Conservation (phyloP, 1,139 yeast genomes). For the Sugiyamaella sp. region DNA sequence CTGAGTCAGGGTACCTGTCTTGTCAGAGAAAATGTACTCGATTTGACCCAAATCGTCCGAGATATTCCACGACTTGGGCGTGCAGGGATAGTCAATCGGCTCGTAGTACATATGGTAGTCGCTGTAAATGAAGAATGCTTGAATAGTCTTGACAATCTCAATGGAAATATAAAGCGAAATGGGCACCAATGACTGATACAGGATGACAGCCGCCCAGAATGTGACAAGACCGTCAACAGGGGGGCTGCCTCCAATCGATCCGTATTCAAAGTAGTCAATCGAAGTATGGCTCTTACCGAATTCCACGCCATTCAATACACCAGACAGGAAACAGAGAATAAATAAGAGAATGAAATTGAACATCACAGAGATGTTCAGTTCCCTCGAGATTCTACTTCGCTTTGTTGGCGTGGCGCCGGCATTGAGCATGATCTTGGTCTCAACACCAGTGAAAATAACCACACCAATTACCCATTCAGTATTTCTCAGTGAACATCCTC, state of each 20-base stretch:
- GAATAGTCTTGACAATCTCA: slow-evolving; percentile 92
- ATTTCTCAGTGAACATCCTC: slow-evolving; percentile 88
- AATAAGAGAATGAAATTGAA: slow-evolving; percentile 77
- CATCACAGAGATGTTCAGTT: slow-evolving; percentile 78
- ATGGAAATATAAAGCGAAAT: slow-evolving; percentile 92
- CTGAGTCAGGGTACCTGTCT: slow-evolving; percentile 95
- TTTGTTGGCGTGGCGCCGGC: slow-evolving; percentile 94
- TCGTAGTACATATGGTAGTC: slow-evolving; percentile 87
- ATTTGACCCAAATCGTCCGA: slow-evolving; percentile 97
- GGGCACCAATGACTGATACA: slow-evolving; percentile 91
- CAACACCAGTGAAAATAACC: slow-evolving; percentile 86
- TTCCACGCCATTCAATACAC: slow-evolving; percentile 71
- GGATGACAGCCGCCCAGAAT: slow-evolving; percentile 85
- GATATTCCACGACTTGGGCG: slow-evolving; percentile 95
- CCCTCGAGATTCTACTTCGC: slow-evolving; percentile 77
- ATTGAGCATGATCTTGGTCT: slow-evolving; percentile 90
- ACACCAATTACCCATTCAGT: slow-evolving; percentile 93
- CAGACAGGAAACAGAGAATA: slow-evolving; percentile 78
- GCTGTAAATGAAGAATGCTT: slow-evolving; percentile 89
- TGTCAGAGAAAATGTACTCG: slow-evolving; percentile 93
- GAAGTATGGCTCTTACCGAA: slow-evolving; percentile 57
- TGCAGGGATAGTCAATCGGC: slow-evolving; percentile 87
- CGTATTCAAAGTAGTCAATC: slow-evolving; percentile 70
- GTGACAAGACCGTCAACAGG: slow-evolving; percentile 81
- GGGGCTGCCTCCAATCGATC: slow-evolving; percentile 63